Base-by-base conservation (phyloP, 768 basidiomycete genomes). In the Termitomyces sp. region DNA sequence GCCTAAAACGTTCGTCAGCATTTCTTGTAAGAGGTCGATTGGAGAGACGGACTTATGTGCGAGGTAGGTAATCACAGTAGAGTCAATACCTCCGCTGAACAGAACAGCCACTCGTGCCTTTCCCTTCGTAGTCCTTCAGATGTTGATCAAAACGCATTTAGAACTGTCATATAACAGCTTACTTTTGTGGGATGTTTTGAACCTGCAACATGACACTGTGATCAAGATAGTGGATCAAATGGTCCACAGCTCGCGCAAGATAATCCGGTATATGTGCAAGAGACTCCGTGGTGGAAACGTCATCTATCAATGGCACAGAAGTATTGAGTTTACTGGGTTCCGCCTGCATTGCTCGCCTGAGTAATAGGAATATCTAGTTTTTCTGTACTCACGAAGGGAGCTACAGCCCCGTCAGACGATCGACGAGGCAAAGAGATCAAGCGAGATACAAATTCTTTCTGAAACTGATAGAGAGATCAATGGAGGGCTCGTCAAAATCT, bases 1-100 rank as follows among this genome's bases (percentile, higher is more conserved):
- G 81, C 56, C 93, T 95, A 57, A 22, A 53, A 26, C 32, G n/a
- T 51, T 24, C 28, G 19, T 52, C 24, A 26, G 52, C 22, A 44
- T 57, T 37, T 40, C 24, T 19, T n/a, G 26, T 19, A 8, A 24
- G 34, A 52, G 8, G 44, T 15, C 32, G 48, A 40, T 15, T 15
- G 12, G 35, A 15, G 37, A 26, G 30, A 64, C 79, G 50, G 64
- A 90, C 88, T 74, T 75, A 63, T 95, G 81, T 1, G 93, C 89
- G 5, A 99, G 74, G 64, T 81, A 87, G 0, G 95, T 84, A 7
- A 98, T 63, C 40, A 90, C 73, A 0, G 95, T 87, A 11, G 87
- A 98, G 66, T 99, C 97, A 43, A 99, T 92, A 0, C 97, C 97
- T 30, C 97, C 97, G 37, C 93, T 96, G 69, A 98, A 99, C 9